phyloP scores from a whole-genome alignment of 345 rosid species.

The Euphorbia peplus region DNA sequence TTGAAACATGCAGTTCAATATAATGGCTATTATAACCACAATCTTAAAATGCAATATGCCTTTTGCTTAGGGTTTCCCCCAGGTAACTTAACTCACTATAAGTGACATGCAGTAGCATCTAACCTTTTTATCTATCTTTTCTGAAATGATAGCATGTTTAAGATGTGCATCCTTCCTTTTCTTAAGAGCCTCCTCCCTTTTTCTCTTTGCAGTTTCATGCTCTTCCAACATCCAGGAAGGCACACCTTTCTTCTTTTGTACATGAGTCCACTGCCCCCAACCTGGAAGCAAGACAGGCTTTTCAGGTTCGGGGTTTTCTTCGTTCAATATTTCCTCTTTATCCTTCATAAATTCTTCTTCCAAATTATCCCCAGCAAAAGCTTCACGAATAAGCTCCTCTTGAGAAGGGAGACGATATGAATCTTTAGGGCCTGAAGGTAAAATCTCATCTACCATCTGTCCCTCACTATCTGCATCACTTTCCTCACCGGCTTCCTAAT shows the following conservation, averaged over 20 bases:
- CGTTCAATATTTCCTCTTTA: slow-evolving; percentile 58
- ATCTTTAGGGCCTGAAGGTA: slow-evolving; percentile 47
- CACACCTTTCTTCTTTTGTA: slow-evolving; percentile 72
- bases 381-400: slow-evolving; percentile 74
- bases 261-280: slow-evolving; percentile 87
- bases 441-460: slow-evolving; percentile 73
- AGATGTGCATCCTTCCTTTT: slow-evolving; percentile 82
- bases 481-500: slow-evolving; percentile 45
- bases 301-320: slow-evolving; percentile 80
- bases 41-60: too few relatives aligned
- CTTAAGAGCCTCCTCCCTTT: slow-evolving; percentile 66
- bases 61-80: neutral
- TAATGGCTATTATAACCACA: neutral
- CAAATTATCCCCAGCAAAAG: slow-evolving; percentile 95
- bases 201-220: slow-evolving; percentile 63
- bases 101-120: slow-evolving; percentile 2
- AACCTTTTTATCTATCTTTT: slow-evolving; percentile 84
- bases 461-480: slow-evolving; percentile 65
- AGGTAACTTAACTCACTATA: neutral
- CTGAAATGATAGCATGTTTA: slow-evolving; percentile 75
- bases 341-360: slow-evolving; percentile 73
- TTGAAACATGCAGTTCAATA: neutral
- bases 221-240: slow-evolving; percentile 79
- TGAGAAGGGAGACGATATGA: slow-evolving; percentile 80
- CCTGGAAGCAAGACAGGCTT: slow-evolving; percentile 78